Conservation (phyloP, 2,329 filamentous ascomycete species). For the Myriosclerotinia scirpicola region DNA sequence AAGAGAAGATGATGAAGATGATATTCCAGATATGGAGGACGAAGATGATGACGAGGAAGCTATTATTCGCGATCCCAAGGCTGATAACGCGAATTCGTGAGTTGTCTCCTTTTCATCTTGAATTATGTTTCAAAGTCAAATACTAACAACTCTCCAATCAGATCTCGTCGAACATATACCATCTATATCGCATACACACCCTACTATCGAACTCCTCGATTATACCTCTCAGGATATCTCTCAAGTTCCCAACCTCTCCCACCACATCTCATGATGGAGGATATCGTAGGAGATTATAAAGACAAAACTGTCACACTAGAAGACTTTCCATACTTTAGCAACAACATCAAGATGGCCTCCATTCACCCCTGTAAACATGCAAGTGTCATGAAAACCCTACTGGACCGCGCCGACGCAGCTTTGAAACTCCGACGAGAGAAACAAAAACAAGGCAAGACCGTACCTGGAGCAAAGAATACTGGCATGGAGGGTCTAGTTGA, state of each 20-base stretch:
- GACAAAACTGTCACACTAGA: constrained; percentile 98
- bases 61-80: constrained; percentile 75
- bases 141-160: constrained; percentile 41
- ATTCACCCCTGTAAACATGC: constrained; percentile 98
- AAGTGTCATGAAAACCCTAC: constrained; percentile 94
- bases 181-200: constrained; percentile 98
- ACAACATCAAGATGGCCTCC: constrained; percentile 90
- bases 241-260: constrained; percentile 77
- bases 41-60: constrained; percentile 92
- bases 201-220: constrained; percentile 92
- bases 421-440: constrained; percentile 86
- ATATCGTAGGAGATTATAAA: constrained; percentile 94
- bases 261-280: constrained; percentile 89
- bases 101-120: constrained; percentile 22
- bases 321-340: constrained; percentile 92
- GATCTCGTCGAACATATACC: constrained; percentile 87
- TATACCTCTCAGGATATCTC: constrained; percentile 90
- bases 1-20: constrained; percentile 68
- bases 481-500: constrained; percentile 87
- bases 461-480: constrained; percentile 46
- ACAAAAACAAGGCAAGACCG: constrained; percentile 60
- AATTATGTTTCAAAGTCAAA: not conserved
- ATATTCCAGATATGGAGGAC: constrained; percentile 98
- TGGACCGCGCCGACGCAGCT: constrained; percentile 92
- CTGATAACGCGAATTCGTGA: constrained; percentile 38